Evolutionary conservation across 75 land plant species (phyloP).

Genomic region (Pinus albicaulis): DNA sequence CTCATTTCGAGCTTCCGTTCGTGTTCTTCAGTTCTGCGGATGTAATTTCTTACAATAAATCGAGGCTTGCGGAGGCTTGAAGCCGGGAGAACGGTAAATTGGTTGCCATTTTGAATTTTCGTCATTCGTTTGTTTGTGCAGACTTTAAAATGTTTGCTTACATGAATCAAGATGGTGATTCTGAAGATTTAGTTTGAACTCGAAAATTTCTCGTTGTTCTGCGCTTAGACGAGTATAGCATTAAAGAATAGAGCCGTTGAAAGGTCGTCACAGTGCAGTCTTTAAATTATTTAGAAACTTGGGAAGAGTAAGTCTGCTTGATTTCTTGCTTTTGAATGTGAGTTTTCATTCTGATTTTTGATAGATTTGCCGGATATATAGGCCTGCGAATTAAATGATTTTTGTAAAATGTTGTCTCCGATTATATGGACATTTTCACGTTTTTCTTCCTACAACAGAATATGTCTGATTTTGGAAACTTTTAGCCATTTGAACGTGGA

Average conservation of each 20-base stretch:
- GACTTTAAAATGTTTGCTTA: background rate
- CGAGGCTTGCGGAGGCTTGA: background rate
- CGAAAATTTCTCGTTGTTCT: background rate
- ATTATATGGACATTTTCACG: too few relatives aligned
- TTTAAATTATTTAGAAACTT: background rate
- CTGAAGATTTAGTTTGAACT: background rate
- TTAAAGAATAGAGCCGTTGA: too few relatives aligned
- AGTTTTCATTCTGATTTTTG: background rate
- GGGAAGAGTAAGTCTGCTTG: background rate
- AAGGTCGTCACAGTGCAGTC: too few relatives aligned
- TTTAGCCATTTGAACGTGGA: too few relatives aligned
- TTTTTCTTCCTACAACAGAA: too few relatives aligned
- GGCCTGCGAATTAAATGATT: background rate
- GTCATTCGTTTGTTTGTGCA: background rate
- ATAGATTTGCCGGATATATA: background rate
- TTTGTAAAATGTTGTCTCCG: background rate
- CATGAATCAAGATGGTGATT: background rate
- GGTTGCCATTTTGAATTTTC: background rate
- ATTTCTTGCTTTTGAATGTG: background rate
- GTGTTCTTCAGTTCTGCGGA: background rate
- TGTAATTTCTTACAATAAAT: background rate
- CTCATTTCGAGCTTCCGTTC: too few relatives aligned
- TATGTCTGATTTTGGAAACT: too few relatives aligned
- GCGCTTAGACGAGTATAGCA: background rate
- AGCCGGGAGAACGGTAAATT: slow-evolving; percentile 1